phyloP scores from a whole-genome alignment of 805 yeast species.

The Barnettozyma populi region DNA sequence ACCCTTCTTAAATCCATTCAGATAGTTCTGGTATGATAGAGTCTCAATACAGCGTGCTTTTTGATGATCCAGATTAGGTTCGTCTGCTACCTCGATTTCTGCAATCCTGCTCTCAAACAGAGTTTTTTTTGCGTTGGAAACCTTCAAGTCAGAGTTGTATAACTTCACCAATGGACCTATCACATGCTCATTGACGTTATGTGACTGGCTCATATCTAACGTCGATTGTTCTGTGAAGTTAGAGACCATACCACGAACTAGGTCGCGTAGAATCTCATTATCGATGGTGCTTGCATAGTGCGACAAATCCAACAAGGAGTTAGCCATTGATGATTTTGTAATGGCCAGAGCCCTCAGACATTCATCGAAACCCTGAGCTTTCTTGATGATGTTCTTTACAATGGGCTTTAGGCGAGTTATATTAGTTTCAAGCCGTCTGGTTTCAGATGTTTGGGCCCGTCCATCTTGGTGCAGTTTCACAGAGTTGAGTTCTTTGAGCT shows the following conservation, averaged over 20 bases:
- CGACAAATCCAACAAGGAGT: constrained; percentile 14
- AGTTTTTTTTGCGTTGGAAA: constrained; percentile 10
- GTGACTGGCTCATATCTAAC: constrained; percentile 18
- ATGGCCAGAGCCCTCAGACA: constrained; percentile 17
- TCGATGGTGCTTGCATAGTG: constrained; percentile 7
- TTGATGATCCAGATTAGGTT: constrained; percentile 28
- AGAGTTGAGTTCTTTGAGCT: neutral
- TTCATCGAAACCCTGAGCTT: constrained; percentile 18
- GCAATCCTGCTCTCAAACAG: constrained; percentile 10
- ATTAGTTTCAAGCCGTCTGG: constrained; percentile 10
- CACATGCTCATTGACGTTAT: constrained; percentile 12
- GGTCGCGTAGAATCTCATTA: constrained; percentile 10
- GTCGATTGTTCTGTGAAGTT: constrained; percentile 17
- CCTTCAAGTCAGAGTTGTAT: constrained; percentile 20
- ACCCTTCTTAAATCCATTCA: constrained; percentile 27
- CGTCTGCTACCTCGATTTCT: constrained; percentile 24
- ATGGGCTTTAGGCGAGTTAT: constrained; percentile 5
- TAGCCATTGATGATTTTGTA: constrained; percentile 14
- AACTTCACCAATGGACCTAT: constrained; percentile 14
- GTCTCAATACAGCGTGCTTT: constrained; percentile 38
- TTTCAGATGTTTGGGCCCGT: constrained; percentile 7
- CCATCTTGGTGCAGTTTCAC: constrained; percentile 7
- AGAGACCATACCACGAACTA: constrained; percentile 14
- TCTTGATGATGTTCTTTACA: constrained; percentile 15
- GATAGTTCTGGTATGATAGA: constrained; percentile 40